Base-by-base conservation (phyloP, 1,284 basidiomycete species). In the Malassezia pachydermatis region DNA sequence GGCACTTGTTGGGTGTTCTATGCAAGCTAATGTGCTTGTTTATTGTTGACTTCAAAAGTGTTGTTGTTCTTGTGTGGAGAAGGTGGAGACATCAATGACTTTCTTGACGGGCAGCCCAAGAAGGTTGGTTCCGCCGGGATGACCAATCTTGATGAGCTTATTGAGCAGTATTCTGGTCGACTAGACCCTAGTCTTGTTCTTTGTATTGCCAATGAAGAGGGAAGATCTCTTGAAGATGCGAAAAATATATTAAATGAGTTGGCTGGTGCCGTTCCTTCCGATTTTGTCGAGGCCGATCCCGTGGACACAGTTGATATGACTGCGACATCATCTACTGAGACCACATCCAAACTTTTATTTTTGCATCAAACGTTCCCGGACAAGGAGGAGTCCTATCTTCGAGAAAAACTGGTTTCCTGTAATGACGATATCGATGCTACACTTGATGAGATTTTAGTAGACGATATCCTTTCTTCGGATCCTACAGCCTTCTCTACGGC, bases 381-480 rank as follows among this genome's bases (percentile, higher is more conserved):
- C 16, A 23, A 30, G 32, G 4, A 16, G 1, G 11, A 10, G 10
- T 8, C 24, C 3, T 6, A 19, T 10, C 30, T 52, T 6, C 25
- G 38, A 17, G 17, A 8, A 13, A n/a, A 17, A 20, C 51, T 65
- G 5, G 10, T 45, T 1, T 54, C 60, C 11, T 45, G 52, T 27
- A 25, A 56, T 5, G 58, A 54, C 24, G 59, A 65, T 33, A 54
- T 67, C 1, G 58, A 59, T 17, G 45, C 35, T 9, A 49, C 54
- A 10, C 51, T 67, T n/a, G 65, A 67, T 38, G 60, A 56, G 0
- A 45, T 67, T 24, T 54, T 63, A 37, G 59, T 56, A 1, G 51
- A 60, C 35, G 61, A 63, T n/a, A 22, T 67, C 24, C 54, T 67
- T 7, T 61, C 59, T 38, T 55, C 59, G 34, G 57, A 23, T 41